These are phyloP conservation scores for Carex pumila DNA, from an alignment of 176 grass and related monocot species.

Conservation along the genomic window DNA sequence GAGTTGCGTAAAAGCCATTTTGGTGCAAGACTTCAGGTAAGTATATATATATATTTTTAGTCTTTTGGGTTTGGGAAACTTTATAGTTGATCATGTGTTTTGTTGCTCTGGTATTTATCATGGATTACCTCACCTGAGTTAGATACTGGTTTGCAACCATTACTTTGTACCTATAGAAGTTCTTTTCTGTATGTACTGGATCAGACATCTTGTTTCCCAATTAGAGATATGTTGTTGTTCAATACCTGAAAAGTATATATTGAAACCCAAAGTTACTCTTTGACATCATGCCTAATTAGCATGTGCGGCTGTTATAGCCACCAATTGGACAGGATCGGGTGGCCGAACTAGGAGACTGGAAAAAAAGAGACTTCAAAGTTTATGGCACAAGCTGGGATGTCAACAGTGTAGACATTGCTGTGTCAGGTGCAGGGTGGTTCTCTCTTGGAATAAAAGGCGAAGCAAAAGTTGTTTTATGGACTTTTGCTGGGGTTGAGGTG, in stretches of 20 bases:
- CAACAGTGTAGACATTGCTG: slow-evolving; percentile 61
- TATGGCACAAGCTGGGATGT: slow-evolving; percentile 73
- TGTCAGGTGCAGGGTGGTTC: slow-evolving; percentile 78
- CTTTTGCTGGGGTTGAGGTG: slow-evolving; percentile 65
- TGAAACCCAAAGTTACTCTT: neutral
- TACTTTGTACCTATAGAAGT: neutral
- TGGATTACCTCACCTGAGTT: neutral
- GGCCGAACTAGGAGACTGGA: slow-evolving; percentile 59
- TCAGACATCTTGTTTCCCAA: slow-evolving; percentile 13
- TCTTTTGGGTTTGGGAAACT: neutral
- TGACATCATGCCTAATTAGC: neutral
- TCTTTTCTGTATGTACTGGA: neutral
- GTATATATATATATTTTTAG: neutral
- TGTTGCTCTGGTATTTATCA: neutral
- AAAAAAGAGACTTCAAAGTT: slow-evolving; percentile 39
- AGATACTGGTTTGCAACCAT: neutral
- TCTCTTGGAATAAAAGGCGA: slow-evolving; percentile 73
- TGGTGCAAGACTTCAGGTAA: slow-evolving; percentile 79
- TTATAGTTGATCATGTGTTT: neutral
- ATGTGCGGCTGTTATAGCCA: slow-evolving; percentile 36
- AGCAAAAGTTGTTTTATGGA: slow-evolving; percentile 56
- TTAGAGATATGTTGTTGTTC: slow-evolving; percentile 11
- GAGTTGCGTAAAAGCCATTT: slow-evolving; percentile 70
- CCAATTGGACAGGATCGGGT: slow-evolving; percentile 48
- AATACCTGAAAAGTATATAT: neutral